A percentile compares a stretch with the other conserved stretches of the same genome.
Conservation (phyloP, 352 stramenopile genomes). For the Elongisporangium anandrum region DNA sequence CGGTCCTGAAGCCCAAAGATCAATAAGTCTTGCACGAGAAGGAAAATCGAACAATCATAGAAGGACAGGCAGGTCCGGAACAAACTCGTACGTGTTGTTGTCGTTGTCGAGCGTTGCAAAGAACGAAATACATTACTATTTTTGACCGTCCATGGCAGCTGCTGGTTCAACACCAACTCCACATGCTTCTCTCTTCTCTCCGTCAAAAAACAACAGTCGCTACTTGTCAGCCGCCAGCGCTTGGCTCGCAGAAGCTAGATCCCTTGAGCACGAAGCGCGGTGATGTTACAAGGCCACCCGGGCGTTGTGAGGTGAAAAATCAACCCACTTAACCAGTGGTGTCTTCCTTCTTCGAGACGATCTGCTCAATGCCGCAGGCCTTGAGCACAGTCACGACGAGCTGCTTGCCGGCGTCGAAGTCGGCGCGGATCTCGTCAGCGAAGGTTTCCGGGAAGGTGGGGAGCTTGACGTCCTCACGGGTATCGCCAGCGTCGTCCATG, state of each 20-base stretch:
- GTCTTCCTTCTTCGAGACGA: slow-evolving; percentile 98
- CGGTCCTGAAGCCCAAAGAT: no score
- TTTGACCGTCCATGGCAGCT: background rate
- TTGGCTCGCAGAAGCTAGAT: background rate
- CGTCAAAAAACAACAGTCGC: background rate
- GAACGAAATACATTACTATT: slow-evolving; percentile 24
- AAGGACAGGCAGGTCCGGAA: background rate
- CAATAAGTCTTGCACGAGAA: no score
- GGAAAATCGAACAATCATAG: no score
- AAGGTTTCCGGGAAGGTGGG: slow-evolving; percentile 94
- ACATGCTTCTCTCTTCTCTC: background rate
- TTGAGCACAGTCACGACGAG: slow-evolving; percentile 95
- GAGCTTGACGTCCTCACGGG: slow-evolving; percentile 98
- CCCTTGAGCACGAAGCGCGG: background rate
- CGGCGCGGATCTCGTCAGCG: slow-evolving; percentile 94
- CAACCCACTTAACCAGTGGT: slow-evolving; percentile 33
- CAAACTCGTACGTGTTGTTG: slow-evolving; percentile 4
- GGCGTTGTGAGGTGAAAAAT: background rate
- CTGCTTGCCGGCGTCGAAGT: slow-evolving; percentile 96
- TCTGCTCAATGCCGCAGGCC: slow-evolving; percentile 97
- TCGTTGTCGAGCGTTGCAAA: slow-evolving; percentile 8
- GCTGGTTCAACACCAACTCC: background rate
- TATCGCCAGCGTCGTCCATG: slow-evolving; percentile 97
- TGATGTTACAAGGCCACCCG: background rate
- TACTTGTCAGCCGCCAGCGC: background rate